A percentile compares a stretch with the other conserved stretches of the same genome.
Conservation (phyloP, 805 yeast species). For the Suhomyces xylopsoci region DNA sequence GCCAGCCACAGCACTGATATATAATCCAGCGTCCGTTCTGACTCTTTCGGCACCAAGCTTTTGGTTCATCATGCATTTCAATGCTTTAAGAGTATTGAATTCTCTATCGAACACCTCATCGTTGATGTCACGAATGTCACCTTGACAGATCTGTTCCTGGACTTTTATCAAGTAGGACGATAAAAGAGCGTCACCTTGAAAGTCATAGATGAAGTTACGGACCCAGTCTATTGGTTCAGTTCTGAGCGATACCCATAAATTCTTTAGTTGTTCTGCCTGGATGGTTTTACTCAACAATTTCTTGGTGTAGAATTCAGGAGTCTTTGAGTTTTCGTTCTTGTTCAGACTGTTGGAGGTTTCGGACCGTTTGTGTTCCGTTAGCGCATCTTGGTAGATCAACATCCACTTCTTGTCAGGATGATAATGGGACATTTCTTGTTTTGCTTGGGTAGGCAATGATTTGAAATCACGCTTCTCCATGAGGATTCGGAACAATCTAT, state of each 20-base stretch:
- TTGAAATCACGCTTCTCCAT: conserved; percentile 82
- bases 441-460: conserved; percentile 66
- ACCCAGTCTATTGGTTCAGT: conserved; percentile 89
- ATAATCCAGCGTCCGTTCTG: conserved; percentile 38
- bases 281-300: conserved; percentile 68
- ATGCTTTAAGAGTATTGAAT: conserved; percentile 69
- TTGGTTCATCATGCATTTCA: conserved; percentile 69
- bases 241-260: conserved; percentile 85
- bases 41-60: conserved; percentile 61
- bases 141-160: conserved; percentile 42
- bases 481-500: conserved; percentile 69
- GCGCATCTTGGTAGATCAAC: conserved; percentile 81
- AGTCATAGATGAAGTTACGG: conserved; percentile 59
- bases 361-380: conserved; percentile 66
- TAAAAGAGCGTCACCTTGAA: conserved; percentile 79
- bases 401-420: conserved; percentile 84
- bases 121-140: conserved; percentile 35
- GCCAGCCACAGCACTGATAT: conserved; percentile 61
- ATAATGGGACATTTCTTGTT: conserved; percentile 71
- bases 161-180: conserved; percentile 54
- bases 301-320: conserved; percentile 77
- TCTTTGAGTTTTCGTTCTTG: conserved; percentile 30
- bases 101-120: conserved; percentile 66
- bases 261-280: conserved; percentile 67
- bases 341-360: conserved; percentile 18